Evolutionary conservation across 306 rosid species (phyloP), one percentile per base, ranked within the genome.

Genomic region (Vigna mungo): DNA sequence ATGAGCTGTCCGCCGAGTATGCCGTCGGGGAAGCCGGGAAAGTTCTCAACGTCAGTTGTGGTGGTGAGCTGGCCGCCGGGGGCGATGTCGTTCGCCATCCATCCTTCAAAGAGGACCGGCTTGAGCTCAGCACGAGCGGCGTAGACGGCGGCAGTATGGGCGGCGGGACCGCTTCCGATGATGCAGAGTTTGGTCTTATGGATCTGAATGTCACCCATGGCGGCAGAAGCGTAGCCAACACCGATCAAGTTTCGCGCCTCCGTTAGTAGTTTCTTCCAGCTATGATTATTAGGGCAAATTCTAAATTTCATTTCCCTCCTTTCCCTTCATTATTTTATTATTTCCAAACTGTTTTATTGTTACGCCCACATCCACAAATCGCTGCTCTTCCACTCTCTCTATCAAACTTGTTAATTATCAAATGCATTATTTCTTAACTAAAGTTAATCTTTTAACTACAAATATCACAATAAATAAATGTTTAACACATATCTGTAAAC

Each of bases 61-160:
- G 94, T 94, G 30, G 97, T 91, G 84, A 90, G 96, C 85, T 94
- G 98, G 9, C 97, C 94, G 2, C 96, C 98, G 17, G 96, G 91
- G 64, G 92, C 96, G 71, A 94, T 87, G 73, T 80, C 92, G 83
- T 91, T 91, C 51, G 95, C 98, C 97, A 91, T 93, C 92, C 95
- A 91, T 2, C 97, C 97, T 48, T 93, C 97, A 61, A 93, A 93
- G 61, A 93, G 91, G 9, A 91, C 72, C 9, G 98, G 97, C 65
- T 88, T 90, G 13, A 93, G 93, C 89, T 91, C 97, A 0, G 97
- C 98, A 13, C 97, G 88, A 8, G 97, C 91, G 4, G 98, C 91
- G 75, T 93, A 93, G 0, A 91, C 89, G 67, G 98, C 97, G 30
- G 96, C 92, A 0, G 98, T 89, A 80, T 93, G 96, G 34, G 89